phyloP scores from a whole-genome alignment of 345 rosid species.

The Gossypium ekmanianum region DNA sequence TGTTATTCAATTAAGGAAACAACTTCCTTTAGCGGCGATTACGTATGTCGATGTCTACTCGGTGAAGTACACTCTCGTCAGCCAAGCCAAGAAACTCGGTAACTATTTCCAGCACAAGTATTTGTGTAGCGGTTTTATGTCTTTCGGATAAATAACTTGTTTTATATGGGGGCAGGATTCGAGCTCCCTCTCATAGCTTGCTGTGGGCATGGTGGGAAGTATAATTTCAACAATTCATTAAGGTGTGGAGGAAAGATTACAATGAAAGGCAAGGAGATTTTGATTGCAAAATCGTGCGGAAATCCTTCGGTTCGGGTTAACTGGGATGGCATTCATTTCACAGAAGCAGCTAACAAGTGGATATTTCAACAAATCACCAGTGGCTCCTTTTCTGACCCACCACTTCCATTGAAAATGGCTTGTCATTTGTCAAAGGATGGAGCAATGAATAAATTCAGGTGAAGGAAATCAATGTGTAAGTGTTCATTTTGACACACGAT shows the following conservation, averaged over 20 bases:
- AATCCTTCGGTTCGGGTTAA: constrained; percentile 40
- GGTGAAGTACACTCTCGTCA: constrained; percentile 41
- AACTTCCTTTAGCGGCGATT: constrained; percentile 42
- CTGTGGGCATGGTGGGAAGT: constrained; percentile 76
- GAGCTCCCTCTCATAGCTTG: constrained; percentile 46
- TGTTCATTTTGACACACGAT: too few species aligned
- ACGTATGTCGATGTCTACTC: constrained; percentile 65
- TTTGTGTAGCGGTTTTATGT: background rate
- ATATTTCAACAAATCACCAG: constrained; percentile 34
- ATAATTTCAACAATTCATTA: constrained; percentile 31
- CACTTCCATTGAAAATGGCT: constrained; percentile 42
- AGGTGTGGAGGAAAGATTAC: constrained; percentile 6
- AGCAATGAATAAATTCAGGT: background rate
- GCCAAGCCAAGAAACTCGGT: constrained; percentile 45
- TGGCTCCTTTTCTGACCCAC: constrained; percentile 55
- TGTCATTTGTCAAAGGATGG: constrained; percentile 40
- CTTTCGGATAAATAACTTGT: background rate
- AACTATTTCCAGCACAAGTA: background rate
- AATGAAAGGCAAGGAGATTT: background rate
- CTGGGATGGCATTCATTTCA: constrained; percentile 79
- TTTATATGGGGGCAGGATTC: constrained; percentile 20
- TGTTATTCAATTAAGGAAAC: constrained; percentile 38
- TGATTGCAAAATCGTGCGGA: constrained; percentile 30
- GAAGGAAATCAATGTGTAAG: background rate
- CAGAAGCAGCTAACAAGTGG: constrained; percentile 67